phyloP scores from a whole-genome alignment of 805 yeast genomes.

The Starmerella davenportii region DNA sequence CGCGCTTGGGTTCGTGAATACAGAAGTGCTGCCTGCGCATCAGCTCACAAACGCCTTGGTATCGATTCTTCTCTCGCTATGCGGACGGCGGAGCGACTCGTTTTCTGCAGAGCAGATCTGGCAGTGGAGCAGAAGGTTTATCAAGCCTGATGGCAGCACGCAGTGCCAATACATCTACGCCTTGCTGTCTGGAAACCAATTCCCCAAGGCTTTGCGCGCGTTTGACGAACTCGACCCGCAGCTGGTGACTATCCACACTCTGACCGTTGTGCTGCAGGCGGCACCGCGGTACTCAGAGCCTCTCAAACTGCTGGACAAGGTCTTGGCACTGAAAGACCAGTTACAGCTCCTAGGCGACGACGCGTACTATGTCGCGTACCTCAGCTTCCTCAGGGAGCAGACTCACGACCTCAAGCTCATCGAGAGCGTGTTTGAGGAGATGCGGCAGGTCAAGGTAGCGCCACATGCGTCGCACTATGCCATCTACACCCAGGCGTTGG shows the following conservation, averaged over 20 bases:
- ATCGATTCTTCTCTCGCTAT: conserved; percentile 18
- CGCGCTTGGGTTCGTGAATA: conserved; percentile 19
- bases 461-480: conserved; percentile 17
- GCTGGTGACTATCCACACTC: conserved; percentile 14
- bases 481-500: conserved; percentile 14
- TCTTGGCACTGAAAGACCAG: conserved; percentile 13
- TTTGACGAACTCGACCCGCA: conserved; percentile 17
- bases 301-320: neutral
- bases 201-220: conserved; percentile 21
- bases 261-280: conserved; percentile 16
- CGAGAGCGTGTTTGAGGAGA: conserved; percentile 21
- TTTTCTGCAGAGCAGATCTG: conserved; percentile 17
- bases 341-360: conserved; percentile 18
- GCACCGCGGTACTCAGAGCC: conserved; percentile 11
- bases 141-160: conserved; percentile 17
- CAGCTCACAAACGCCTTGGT: conserved; percentile 16
- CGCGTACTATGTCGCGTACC: conserved; percentile 20
- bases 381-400: conserved; percentile 21
- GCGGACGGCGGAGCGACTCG: conserved; percentile 18
- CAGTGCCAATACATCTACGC: conserved; percentile 23
- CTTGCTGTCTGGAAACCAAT: conserved; percentile 19
- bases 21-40: conserved; percentile 13
- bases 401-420: conserved; percentile 23
- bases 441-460: conserved; percentile 5
- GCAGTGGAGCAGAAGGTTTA: conserved; percentile 16